Evolutionary conservation across 2,329 filamentous ascomycete genomes (phyloP), one percentile per base, ranked within the genome.

Genomic region (Colletotrichum graminicola): DNA sequence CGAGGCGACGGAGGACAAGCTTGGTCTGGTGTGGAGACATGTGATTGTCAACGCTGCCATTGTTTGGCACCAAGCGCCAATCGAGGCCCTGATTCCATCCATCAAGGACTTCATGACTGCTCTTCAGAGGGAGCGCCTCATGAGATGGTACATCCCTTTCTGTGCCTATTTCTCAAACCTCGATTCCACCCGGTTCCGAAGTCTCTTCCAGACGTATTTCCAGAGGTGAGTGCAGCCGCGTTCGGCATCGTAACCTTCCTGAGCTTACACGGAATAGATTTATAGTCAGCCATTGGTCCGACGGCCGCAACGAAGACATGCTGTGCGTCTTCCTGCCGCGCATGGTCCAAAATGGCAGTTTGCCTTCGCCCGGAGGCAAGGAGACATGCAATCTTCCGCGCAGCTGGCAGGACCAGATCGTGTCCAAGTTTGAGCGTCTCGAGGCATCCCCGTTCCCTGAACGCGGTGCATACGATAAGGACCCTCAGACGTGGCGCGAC

Each of bases 161-260:
- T 98, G 94, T 80, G 91, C 92, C 18, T 91, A 93, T 63, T 91
- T 96, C 75, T 91, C 93, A 0, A 88, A 94, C 65, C 84, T 97
- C 45, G 91, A 94, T 56, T 79, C 87, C 1, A 88, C 91, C 64
- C 88, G 93, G 49, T 99, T 98, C 78, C 88, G 90, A 65, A 91
- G 90, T 74, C 84, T 98, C n/a, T 87, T 97, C 41, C 85, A 95
- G 10, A 91, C 90, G 47, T 91, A 93, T 68, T 94, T 98, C 75
- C 93, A 97, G 79, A 94, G 89, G 88, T 93, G 82, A 79, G 83
- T 47, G 36, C 34, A 47, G n/a, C 39, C 47, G n/a, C 47, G n/a
- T 21, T n/a, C 11, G n/a, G n/a, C 56, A 12, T 11, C 32, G 12
- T 36, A 18, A 45, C 49, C 56, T 21, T 54, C n/a, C 34, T 18